Base-by-base conservation (phyloP, 2,329 filamentous ascomycete genomes). In the Diaporthe eres region DNA sequence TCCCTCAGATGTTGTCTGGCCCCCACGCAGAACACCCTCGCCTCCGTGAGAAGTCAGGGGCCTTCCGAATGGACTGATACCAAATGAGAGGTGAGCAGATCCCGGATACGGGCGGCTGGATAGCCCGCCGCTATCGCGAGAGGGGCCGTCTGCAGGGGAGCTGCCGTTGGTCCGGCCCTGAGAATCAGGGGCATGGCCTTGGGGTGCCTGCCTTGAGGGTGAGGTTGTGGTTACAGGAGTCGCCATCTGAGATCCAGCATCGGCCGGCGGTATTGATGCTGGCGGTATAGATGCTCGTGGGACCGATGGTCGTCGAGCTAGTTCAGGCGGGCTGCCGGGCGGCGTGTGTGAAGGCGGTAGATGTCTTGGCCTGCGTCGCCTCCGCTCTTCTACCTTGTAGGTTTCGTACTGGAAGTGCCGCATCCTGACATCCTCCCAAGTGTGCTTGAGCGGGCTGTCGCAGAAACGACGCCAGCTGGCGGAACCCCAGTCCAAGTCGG, bases 171-270 rank as follows among this genome's bases (percentile, higher is more conserved):
- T 19, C 44, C 3, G 44, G 44, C 3, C 8, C 12, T 4, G 51
- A 53, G 12, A 28, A 19, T 28, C 7, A 34, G 25, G 25, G 25
- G 22, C n/a, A 6, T 2, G n/a, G n/a, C 5, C 51, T 28, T 25
- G 9, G 4, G 0, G 51, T 53, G 51, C 5, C 51, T 0, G 12
- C 12, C 12, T 4, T 0, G 1, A 28, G 4, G n/a, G 12, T 53
- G 1, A 39, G 37, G 3, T 39, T 39, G 37, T 1, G 37, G 37
- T 53, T 13, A 12, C 9, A 25, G n/a, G 10, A 53, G 13, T 25
- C 12, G 3, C n/a, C 12, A 2, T 15, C 51, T 28, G 51, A 15
- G 51, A 6, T 4, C 6, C 51, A 25, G 51, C 12, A 25, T 13
- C n/a, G n/a, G n/a, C 51, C 28, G 2, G n/a, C n/a, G 12, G 12